These are phyloP conservation scores for Colletotrichum sublineola DNA, from an alignment of 2,329 filamentous ascomycete species.

Conservation along the genomic window DNA sequence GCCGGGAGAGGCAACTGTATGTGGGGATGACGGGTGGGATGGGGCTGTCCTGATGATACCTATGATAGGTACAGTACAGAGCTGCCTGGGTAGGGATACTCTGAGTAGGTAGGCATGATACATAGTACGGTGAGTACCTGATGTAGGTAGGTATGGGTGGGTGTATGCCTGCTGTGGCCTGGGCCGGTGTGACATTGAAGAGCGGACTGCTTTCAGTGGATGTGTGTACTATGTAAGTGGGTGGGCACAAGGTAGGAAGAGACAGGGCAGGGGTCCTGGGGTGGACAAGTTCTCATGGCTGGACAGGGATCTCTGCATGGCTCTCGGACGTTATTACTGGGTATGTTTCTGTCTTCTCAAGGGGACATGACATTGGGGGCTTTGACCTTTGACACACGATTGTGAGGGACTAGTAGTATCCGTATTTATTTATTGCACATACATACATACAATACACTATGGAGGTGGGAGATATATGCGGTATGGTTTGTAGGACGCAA, in stretches of 20 bases:
- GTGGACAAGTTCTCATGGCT: slow-evolving; percentile 36
- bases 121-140: no score
- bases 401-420: neutral
- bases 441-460: no score
- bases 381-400: slow-evolving; percentile 10
- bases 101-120: no score
- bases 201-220: slow-evolving; percentile 37
- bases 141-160: no score
- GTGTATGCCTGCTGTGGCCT: no score
- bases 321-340: slow-evolving; percentile 36
- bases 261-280: slow-evolving; percentile 32
- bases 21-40: slow-evolving; percentile 21
- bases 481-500: no score
- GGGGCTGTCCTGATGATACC: slow-evolving; percentile 14
- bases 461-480: no score
- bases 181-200: no score
- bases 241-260: slow-evolving; percentile 8
- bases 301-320: slow-evolving; percentile 32
- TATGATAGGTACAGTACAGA: no score
- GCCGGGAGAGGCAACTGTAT: slow-evolving; percentile 36
- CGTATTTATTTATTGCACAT: no score
- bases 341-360: slow-evolving; percentile 40
- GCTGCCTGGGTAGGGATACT: no score
- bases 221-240: no score
- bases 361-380: slow-evolving; percentile 7